These are phyloP conservation scores for Globisporangium takayamanum DNA, from an alignment of 352 stramenopile species.

Conservation along the genomic window DNA sequence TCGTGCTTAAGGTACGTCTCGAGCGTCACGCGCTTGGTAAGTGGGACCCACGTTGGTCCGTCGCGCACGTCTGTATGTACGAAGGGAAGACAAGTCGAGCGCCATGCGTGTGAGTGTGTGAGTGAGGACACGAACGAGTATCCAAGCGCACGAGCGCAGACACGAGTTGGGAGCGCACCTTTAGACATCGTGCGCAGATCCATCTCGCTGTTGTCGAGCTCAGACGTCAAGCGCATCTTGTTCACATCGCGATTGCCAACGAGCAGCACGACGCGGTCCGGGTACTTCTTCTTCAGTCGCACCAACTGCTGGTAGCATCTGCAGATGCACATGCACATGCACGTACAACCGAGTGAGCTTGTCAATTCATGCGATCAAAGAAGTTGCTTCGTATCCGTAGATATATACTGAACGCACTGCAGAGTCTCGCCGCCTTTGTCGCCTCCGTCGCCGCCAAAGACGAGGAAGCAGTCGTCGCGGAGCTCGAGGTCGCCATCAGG, in stretches of 20 bases:
- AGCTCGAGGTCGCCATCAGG: constrained; percentile 34
- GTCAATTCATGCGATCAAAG: not conserved
- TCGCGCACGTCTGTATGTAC: constrained; percentile 49
- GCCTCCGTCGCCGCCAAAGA: constrained; percentile 88
- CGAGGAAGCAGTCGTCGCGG: constrained; percentile 65
- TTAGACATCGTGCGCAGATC: constrained; percentile 47
- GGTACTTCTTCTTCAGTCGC: constrained; percentile 81
- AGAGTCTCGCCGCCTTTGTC: constrained; percentile 90
- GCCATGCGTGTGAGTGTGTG: not conserved
- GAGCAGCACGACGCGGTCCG: constrained; percentile 86
- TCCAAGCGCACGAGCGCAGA: not conserved
- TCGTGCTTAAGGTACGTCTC: constrained; percentile 37
- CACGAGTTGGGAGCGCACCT: constrained; percentile 19
- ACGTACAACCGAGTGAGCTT: not conserved
- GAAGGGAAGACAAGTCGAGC: not conserved
- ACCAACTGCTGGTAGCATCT: constrained; percentile 83
- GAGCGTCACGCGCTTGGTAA: constrained; percentile 47
- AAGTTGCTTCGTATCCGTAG: not conserved
- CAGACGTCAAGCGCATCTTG: constrained; percentile 87
- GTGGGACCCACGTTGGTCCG: constrained; percentile 59
- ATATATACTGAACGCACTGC: constrained; percentile 25
- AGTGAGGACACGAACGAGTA: constrained; percentile 1
- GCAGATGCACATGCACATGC: not conserved
- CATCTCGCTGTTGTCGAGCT: constrained; percentile 74
- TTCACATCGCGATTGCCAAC: constrained; percentile 93